Conservation (phyloP, 805 yeast species). For the Saturnispora besseyi region DNA sequence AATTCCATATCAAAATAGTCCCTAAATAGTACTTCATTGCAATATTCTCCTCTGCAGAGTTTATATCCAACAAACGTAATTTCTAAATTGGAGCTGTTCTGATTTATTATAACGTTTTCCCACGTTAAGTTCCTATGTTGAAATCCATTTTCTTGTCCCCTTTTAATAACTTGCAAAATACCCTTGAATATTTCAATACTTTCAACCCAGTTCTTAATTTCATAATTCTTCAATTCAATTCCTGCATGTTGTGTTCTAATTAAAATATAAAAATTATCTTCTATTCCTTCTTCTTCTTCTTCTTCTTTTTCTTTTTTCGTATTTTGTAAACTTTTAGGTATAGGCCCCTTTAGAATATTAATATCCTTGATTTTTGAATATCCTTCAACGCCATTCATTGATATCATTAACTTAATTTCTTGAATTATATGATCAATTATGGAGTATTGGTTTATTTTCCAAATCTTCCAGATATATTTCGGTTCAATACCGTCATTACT, state of each 20-base stretch:
- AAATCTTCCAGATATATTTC: neutral
- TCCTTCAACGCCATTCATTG: neutral
- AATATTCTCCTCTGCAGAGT: neutral
- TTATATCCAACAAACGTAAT: neutral
- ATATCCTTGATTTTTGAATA: neutral
- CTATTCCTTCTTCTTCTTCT: neutral
- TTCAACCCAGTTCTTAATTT: neutral
- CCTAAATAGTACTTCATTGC: neutral
- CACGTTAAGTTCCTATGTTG: neutral
- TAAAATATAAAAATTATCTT: neutral
- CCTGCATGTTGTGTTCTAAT: neutral
- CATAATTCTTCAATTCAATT: neutral
- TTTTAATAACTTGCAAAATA: neutral
- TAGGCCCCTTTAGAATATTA: neutral
- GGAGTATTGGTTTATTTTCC: neutral
- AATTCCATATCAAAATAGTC: neutral
- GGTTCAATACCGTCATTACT: neutral
- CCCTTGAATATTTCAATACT: neutral
- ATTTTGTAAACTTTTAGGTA: neutral
- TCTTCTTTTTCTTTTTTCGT: neutral
- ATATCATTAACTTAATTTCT: neutral
- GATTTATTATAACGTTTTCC: neutral
- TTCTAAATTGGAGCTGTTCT: neutral
- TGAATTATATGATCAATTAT: neutral
- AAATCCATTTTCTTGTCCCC: neutral